These are phyloP conservation scores for Pichia terricola DNA, from an alignment of 1,139 yeast species.

Conservation along the genomic window DNA sequence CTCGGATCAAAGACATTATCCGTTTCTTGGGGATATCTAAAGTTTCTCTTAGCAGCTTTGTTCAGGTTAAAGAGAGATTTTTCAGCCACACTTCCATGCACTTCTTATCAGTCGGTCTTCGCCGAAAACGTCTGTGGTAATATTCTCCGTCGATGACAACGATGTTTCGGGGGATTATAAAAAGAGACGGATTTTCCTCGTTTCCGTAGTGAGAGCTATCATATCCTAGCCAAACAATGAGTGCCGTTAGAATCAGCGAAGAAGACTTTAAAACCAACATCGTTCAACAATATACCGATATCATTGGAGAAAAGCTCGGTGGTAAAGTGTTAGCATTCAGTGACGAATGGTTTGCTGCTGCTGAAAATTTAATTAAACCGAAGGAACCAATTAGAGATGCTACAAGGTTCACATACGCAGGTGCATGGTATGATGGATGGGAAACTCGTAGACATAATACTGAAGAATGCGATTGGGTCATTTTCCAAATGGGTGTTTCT, in stretches of 20 bases:
- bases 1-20: no score
- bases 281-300: conserved; percentile 50
- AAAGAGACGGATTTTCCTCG: background rate
- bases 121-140: background rate
- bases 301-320: conserved; percentile 77
- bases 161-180: no score
- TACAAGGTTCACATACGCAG: conserved; percentile 68
- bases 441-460: conserved; percentile 90
- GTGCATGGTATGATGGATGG: conserved; percentile 99
- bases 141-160: background rate
- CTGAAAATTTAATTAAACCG: conserved; percentile 79
- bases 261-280: conserved; percentile 26
- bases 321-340: conserved; percentile 61
- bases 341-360: conserved; percentile 94
- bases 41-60: no score
- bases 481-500: conserved; percentile 73
- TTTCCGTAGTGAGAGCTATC: background rate
- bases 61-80: no score
- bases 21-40: no score
- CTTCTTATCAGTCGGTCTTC: background rate
- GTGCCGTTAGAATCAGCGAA: background rate
- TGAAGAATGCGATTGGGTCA: conserved; percentile 78
- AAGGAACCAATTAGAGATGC: conserved; percentile 72
- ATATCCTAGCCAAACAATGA: background rate
- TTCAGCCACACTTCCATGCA: no score